Conservation (phyloP, 2,329 filamentous ascomycete species). For the Colletotrichum sp. region DNA sequence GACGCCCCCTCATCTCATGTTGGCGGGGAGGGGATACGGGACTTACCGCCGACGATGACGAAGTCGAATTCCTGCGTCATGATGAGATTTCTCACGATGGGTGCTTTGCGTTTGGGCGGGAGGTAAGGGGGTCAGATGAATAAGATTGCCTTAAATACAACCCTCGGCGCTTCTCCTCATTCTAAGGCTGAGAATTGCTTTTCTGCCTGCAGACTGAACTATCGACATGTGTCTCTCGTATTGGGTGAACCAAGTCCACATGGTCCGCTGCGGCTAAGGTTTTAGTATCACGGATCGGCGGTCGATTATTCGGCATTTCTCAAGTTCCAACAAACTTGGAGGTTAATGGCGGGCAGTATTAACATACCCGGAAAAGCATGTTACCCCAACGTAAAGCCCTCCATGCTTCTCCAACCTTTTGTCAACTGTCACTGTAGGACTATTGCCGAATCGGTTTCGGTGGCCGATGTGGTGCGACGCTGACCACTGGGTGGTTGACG, state of each 20-base stretch:
- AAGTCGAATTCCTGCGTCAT: constrained; percentile 30
- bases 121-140: neutral
- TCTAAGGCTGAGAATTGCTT: neutral
- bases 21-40: neutral
- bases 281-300: neutral
- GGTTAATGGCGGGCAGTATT: neutral
- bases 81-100: neutral
- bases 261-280: neutral
- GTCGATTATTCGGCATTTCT: neutral
- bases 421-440: neutral
- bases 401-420: neutral
- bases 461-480: neutral
- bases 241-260: neutral
- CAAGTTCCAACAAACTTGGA: neutral
- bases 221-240: neutral
- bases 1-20: neutral
- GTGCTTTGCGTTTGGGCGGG: too few relatives aligned
- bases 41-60: constrained; percentile 37
- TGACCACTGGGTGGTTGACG: neutral
- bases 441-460: neutral
- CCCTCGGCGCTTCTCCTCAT: neutral
- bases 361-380: neutral
- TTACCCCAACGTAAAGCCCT: neutral
- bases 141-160: neutral
- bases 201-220: neutral